Base-by-base conservation (phyloP, 306 rosid species). In the Rosa multiflora region DNA sequence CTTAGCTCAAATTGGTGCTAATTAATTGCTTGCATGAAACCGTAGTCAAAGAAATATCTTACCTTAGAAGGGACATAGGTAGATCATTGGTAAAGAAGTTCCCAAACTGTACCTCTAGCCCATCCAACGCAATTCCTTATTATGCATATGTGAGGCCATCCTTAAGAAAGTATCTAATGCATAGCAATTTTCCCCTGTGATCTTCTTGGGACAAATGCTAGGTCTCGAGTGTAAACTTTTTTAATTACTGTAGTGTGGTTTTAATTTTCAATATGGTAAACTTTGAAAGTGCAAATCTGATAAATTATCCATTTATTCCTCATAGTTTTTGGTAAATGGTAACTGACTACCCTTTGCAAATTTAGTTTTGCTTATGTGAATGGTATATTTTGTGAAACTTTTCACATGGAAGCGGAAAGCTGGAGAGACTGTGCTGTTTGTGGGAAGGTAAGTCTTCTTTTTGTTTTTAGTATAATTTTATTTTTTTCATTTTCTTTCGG, bases 371-470 rank as follows among this genome's bases (percentile, higher is more conserved):
- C 44, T 10, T 86, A 77, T 35, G 32, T 70, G 39, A 49, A 70
- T 8, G 85, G 81, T 29, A 47, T 12, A 6, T 83, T 80, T 43
- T 86, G 85, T 56, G 62, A 70, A 62, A 74, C 18, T 35, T 86
- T 80, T 80, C 89, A 86, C 61, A 8, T 1, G 18, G 9, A 37
- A 21, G 8, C 26, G 6, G 76, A 29, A n/a, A 87, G 85, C 10
- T 86, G 87, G 87, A 77, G 83, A 43, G 47, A 74, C 18, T 86
- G 89, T 64, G 46, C 6, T 52, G 0, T 4, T 6, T 86, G 89
- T 73, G 55, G 58, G 15, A 86, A 74, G 89, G 89, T 83, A 55
- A 64, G 74, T 12, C 4, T 66, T 7, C 44, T 35, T 14, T 63
- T 63, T 23, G 32, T 21, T 59, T 63, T 29, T 63, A 14, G 42